A percentile compares a stretch with the other conserved stretches of the same genome.
Evolutionary conservation across 1,284 basidiomycete species (phyloP).

Genomic region (Coniophora puteana): DNA sequence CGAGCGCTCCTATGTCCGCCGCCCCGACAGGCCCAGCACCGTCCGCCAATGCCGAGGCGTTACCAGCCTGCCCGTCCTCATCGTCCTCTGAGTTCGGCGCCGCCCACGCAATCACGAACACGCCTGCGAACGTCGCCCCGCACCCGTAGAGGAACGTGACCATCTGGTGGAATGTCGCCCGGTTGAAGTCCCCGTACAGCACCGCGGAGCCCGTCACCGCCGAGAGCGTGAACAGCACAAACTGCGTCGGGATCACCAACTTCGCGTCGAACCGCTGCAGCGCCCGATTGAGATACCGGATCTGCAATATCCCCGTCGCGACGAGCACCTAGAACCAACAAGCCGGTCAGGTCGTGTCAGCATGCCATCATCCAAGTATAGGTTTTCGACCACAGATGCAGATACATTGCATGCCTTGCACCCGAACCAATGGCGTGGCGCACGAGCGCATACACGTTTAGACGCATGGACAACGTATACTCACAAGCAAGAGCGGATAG

Average conservation of each 20-base stretch:
- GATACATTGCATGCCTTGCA: no score
- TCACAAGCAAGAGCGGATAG: slow-evolving; percentile 68
- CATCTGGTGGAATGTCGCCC: slow-evolving; percentile 75
- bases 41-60: slow-evolving; percentile 27
- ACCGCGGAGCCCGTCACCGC: slow-evolving; percentile 93
- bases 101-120: slow-evolving; percentile 81
- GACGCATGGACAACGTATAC: no score
- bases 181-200: slow-evolving; percentile 89
- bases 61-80: slow-evolving; percentile 16
- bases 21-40: slow-evolving; percentile 23
- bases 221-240: slow-evolving; percentile 84
- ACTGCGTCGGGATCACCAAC: slow-evolving; percentile 93
- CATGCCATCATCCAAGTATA: no score
- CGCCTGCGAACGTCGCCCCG: slow-evolving; percentile 79
- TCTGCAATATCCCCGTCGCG: slow-evolving; percentile 84
- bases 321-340: slow-evolving; percentile 56
- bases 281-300: slow-evolving; percentile 88
- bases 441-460: slow-evolving; percentile 11
- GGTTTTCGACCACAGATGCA: no score
- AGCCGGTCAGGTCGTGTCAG: slow-evolving; percentile 19
- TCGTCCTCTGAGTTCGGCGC: slow-evolving; percentile 29
- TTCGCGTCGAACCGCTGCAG: slow-evolving; percentile 81
- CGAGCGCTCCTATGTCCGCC: slow-evolving; percentile 11
- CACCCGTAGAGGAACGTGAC: slow-evolving; percentile 87
- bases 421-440: no score